A percentile compares a stretch with the other conserved stretches of the same genome.
These are phyloP conservation scores for Mallotus japonicus DNA, from an alignment of 441 rosid species.

Conservation along the genomic window DNA sequence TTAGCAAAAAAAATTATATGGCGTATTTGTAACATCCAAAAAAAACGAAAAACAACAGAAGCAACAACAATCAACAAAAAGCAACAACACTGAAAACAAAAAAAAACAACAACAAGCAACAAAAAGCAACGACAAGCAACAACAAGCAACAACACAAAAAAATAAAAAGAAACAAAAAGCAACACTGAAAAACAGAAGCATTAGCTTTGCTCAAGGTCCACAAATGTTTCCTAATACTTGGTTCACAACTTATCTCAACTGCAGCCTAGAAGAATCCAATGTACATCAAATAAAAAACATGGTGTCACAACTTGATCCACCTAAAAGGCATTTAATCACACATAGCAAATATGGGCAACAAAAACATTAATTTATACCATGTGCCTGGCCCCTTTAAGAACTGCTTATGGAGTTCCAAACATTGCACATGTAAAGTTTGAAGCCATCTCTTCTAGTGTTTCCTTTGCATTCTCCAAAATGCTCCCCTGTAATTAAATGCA, in stretches of 20 bases:
- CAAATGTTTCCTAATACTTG: constrained; percentile 63
- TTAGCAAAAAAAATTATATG: no score
- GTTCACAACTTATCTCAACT: constrained; percentile 96
- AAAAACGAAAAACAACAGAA: no score
- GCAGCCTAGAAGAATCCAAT: constrained; percentile 63
- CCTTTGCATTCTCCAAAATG: constrained; percentile 83
- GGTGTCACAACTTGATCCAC: constrained; percentile 12
- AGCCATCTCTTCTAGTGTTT: constrained; percentile 95
- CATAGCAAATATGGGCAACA: constrained; percentile 13
- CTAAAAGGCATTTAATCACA: constrained; percentile 10
- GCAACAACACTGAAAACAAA: no score
- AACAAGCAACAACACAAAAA: no score
- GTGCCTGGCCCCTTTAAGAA: constrained; percentile 95
- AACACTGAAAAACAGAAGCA: no score
- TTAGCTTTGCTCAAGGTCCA: no score
- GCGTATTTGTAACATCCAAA: no score
- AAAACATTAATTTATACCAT: constrained; percentile 56
- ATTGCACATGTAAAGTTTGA: constrained; percentile 79
- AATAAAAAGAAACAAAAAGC: no score
- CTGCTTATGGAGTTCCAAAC: constrained; percentile 88
- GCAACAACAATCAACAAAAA: no score
- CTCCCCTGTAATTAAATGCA: constrained; percentile 47
- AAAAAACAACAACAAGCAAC: no score
- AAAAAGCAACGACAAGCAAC: no score
- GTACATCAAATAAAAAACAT: not conserved